These are phyloP conservation scores for Xylariaceae sp. DNA, from an alignment of 2,329 filamentous ascomycete species.

Conservation along the genomic window DNA sequence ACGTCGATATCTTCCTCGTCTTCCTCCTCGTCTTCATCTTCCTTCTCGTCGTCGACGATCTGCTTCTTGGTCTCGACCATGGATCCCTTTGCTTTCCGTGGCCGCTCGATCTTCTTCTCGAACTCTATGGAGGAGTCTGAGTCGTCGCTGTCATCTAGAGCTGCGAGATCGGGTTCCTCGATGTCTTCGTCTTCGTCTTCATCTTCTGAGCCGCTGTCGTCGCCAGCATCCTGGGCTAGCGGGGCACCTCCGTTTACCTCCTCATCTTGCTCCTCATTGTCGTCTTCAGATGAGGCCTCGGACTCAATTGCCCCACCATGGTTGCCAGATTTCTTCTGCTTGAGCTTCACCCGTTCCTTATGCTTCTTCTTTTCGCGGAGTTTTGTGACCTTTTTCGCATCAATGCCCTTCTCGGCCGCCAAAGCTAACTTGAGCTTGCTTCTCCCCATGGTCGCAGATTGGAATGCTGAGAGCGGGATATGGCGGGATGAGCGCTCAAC, in stretches of 20 bases:
- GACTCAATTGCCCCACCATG: constrained; percentile 14
- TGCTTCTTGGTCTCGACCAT: constrained; percentile 32
- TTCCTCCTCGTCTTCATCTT: constrained; percentile 43
- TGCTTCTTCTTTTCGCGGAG: constrained; percentile 26
- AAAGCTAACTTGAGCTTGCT: constrained; percentile 25
- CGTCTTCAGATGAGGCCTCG: constrained; percentile 8
- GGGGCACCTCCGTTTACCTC: constrained; percentile 18
- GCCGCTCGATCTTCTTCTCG: constrained; percentile 64
- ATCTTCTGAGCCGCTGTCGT: constrained; percentile 17
- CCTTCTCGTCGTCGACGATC: constrained; percentile 32
- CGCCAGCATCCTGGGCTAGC: constrained; percentile 21
- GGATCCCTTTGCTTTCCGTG: constrained; percentile 37
- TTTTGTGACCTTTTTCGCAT: constrained; percentile 23
- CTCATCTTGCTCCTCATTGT: constrained; percentile 16
- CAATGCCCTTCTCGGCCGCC: constrained; percentile 24
- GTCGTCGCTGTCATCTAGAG: constrained; percentile 56
- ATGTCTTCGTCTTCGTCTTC: constrained; percentile 27
- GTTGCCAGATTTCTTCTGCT: constrained; percentile 16
- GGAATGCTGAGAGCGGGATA: too few species aligned
- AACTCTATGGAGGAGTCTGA: constrained; percentile 72
- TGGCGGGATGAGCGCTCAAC: too few species aligned
- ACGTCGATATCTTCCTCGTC: constrained; percentile 61
- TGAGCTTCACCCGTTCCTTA: constrained; percentile 19
- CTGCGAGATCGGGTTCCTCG: constrained; percentile 38
- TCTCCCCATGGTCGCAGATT: constrained; percentile 16